Conservation (phyloP, 2,329 filamentous ascomycete species). For the Pseudomassariella vexata region DNA sequence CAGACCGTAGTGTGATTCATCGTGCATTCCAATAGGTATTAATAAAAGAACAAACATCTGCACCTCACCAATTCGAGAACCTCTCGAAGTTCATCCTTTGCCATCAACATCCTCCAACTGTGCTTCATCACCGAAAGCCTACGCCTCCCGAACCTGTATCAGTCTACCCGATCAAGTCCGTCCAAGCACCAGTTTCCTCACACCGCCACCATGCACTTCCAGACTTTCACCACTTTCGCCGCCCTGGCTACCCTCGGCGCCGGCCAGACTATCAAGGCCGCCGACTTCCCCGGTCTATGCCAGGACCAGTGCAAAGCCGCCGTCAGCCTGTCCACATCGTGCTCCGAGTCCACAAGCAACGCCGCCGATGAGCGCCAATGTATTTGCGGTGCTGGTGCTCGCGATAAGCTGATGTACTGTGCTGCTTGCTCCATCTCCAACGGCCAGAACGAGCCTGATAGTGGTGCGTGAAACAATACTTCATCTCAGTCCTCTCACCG, state of each 20-base stretch:
- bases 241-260: constrained; percentile 3
- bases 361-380: constrained; percentile 5
- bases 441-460: constrained; percentile 4
- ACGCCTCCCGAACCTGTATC: too few species aligned
- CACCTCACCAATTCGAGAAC: too few species aligned
- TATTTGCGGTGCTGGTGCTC: constrained; percentile 4
- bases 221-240: constrained; percentile 2
- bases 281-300: constrained; percentile 5
- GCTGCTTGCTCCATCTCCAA: constrained; percentile 6
- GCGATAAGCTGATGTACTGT: constrained; percentile 7
- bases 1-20: too few species aligned
- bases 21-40: too few species aligned
- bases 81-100: too few species aligned
- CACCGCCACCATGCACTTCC: constrained; percentile 4
- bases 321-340: constrained; percentile 2
- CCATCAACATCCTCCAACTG: too few species aligned
- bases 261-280: constrained; percentile 1
- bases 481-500: not conserved
- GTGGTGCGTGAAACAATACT: constrained; percentile 3
- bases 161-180: too few species aligned
- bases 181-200: too few species aligned
- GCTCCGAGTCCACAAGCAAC: not conserved
- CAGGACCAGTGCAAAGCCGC: constrained; percentile 4
- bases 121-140: too few species aligned
- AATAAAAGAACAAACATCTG: too few species aligned